Conservation (phyloP, 306 rosid species). For the Leucaena leucocephala region DNA sequence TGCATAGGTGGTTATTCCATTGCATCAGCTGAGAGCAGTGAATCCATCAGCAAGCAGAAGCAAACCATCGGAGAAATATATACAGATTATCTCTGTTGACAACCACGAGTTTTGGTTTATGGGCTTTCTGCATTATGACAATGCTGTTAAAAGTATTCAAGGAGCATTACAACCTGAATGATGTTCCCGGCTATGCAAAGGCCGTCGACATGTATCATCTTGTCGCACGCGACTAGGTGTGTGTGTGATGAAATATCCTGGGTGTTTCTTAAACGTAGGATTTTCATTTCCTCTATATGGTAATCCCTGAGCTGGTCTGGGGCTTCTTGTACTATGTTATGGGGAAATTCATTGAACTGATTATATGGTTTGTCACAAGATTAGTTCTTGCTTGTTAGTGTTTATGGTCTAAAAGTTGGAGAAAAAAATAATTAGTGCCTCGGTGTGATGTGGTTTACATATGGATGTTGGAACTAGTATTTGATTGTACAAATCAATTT, state of each 20-base stretch:
- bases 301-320: constrained; percentile 26
- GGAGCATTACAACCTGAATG: constrained; percentile 62
- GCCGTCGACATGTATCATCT: constrained; percentile 16
- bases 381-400: not conserved
- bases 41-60: constrained; percentile 85
- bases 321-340: constrained; percentile 27
- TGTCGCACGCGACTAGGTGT: constrained; percentile 25
- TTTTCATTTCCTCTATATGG: no score
- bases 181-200: constrained; percentile 21
- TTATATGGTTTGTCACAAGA: not conserved
- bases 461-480: not conserved
- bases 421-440: not conserved
- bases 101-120: constrained; percentile 98
- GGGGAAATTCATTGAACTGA: not conserved
- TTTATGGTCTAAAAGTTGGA: not conserved
- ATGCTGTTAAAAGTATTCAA: constrained; percentile 80
- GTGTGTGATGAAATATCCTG: constrained; percentile 34
- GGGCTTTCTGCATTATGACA: constrained; percentile 89
- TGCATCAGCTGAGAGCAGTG: constrained; percentile 84
- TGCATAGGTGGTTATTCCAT: constrained; percentile 81
- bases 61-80: constrained; percentile 77
- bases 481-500: not conserved
- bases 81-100: constrained; percentile 86
- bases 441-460: not conserved
- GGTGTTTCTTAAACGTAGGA: no score